phyloP scores from a whole-genome alignment of 2,329 filamentous ascomycete species.

The Erysiphe neolycopersici region DNA sequence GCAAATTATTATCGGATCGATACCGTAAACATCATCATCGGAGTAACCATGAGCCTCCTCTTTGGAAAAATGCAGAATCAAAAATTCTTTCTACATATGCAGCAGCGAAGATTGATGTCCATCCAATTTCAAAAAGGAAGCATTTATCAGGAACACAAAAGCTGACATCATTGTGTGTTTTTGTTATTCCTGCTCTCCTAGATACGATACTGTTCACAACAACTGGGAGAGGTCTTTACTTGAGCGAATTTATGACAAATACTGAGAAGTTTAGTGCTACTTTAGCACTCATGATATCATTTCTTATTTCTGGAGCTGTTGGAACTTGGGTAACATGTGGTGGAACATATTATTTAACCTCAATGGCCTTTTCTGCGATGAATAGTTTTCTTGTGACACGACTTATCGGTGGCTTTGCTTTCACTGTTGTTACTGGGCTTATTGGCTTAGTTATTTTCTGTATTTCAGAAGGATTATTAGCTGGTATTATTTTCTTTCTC shows the following conservation, averaged over 20 bases:
- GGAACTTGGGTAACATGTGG: conserved; percentile 5
- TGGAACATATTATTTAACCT: conserved; percentile 4
- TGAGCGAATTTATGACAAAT: conserved; percentile 2
- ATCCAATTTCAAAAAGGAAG: conserved; percentile 19
- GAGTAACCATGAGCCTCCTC: conserved; percentile 20
- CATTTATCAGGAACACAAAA: conserved; percentile 15
- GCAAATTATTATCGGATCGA: conserved; percentile 14
- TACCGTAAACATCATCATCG: conserved; percentile 19
- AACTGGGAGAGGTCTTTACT: conserved; percentile 3
- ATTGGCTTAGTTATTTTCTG: conserved; percentile 2
- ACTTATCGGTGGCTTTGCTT: conserved; percentile 3
- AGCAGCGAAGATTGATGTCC: conserved; percentile 23
- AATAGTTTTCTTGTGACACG: conserved; percentile 4
- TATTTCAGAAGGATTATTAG: conserved; percentile 1
- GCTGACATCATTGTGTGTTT: conserved; percentile 25
- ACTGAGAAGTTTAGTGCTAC: conserved; percentile 2
- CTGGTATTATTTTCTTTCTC: conserved; percentile 4
- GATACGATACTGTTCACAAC: conserved; percentile 4
- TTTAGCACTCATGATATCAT: conserved; percentile 4
- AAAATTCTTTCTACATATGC: conserved; percentile 23
- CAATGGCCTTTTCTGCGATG: conserved; percentile 5
- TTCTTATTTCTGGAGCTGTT: conserved; percentile 4
- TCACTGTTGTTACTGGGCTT: conserved; percentile 2
- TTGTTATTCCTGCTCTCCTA: conserved; percentile 17
- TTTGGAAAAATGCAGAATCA: conserved; percentile 22